phyloP scores from a whole-genome alignment of 75 land plant genomes.

The Ceratopteris richardii region DNA sequence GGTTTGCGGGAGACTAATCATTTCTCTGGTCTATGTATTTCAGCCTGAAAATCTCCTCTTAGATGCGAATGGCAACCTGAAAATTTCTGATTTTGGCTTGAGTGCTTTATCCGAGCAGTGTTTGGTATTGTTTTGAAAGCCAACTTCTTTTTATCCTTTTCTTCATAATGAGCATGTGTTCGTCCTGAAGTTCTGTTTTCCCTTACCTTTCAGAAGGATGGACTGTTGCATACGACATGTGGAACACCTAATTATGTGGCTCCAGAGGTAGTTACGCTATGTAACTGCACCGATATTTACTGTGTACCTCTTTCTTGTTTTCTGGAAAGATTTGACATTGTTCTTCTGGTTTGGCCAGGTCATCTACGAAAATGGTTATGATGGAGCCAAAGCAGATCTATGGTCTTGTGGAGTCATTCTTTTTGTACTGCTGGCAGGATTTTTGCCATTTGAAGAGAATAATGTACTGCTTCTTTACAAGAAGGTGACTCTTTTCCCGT shows the following conservation, averaged over 20 bases:
- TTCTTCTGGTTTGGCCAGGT: background rate
- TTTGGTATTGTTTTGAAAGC: background rate
- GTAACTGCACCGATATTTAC: background rate
- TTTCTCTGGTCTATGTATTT: background rate
- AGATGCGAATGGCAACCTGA: slow-evolving; percentile 8
- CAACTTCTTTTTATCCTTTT: background rate
- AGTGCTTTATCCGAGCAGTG: slow-evolving; percentile 11
- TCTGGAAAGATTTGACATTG: background rate
- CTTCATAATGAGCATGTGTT: background rate
- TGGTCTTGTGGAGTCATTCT: slow-evolving; percentile 23
- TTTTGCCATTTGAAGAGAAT: slow-evolving; percentile 15
- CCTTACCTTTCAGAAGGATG: slow-evolving; percentile 24
- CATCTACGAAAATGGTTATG: slow-evolving; percentile 13
- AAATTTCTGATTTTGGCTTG: slow-evolving; percentile 15
- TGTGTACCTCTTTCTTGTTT: no score
- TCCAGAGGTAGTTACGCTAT: slow-evolving; percentile 22
- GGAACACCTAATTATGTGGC: slow-evolving; percentile 45
- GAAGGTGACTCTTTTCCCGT: background rate
- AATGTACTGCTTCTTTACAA: background rate
- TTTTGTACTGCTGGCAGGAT: slow-evolving; percentile 15
- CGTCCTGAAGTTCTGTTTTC: background rate
- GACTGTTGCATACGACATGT: slow-evolving; percentile 36
- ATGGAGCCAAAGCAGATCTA: slow-evolving; percentile 16
- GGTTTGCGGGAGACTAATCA: background rate
- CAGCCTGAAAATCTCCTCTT: slow-evolving; percentile 11